These are phyloP conservation scores for Daldinia loculata DNA, from an alignment of 495 filamentous ascomycete species.

Conservation along the genomic window DNA sequence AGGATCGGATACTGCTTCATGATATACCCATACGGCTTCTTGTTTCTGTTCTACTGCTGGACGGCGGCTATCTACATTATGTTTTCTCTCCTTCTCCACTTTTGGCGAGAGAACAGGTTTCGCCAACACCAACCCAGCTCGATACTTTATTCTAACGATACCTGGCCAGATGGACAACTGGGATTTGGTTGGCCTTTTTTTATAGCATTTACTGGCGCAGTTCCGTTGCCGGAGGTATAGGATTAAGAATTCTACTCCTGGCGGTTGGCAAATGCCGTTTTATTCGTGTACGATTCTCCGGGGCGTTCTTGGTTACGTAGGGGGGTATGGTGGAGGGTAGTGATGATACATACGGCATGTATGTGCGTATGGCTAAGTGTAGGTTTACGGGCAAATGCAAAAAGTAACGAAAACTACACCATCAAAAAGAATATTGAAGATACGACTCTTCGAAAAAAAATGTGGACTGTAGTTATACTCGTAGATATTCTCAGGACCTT, in stretches of 20 bases:
- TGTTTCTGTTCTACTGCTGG: slow-evolving; percentile 28
- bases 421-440: slow-evolving; percentile 6
- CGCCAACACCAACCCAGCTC: background rate
- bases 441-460: background rate
- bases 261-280: slow-evolving; percentile 21
- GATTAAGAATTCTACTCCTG: slow-evolving; percentile 23
- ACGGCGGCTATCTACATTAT: slow-evolving; percentile 32
- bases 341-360: slow-evolving; percentile 23
- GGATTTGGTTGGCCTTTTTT: slow-evolving; percentile 26
- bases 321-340: background rate
- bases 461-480: background rate
- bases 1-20: slow-evolving; percentile 22
- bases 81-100: slow-evolving; percentile 18
- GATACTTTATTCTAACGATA: slow-evolving; percentile 31
- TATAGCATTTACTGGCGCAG: slow-evolving; percentile 36
- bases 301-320: slow-evolving; percentile 32
- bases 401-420: slow-evolving; percentile 12
- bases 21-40: slow-evolving; percentile 37
- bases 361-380: slow-evolving; percentile 21
- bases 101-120: slow-evolving; percentile 11
- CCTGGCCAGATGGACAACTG: slow-evolving; percentile 33
- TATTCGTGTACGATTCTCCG: slow-evolving; percentile 32
- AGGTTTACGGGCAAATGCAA: slow-evolving; percentile 25
- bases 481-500: background rate
- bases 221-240: slow-evolving; percentile 27